Conservation (phyloP, 2,329 filamentous ascomycete species). For the Lecanosticta acicola region DNA sequence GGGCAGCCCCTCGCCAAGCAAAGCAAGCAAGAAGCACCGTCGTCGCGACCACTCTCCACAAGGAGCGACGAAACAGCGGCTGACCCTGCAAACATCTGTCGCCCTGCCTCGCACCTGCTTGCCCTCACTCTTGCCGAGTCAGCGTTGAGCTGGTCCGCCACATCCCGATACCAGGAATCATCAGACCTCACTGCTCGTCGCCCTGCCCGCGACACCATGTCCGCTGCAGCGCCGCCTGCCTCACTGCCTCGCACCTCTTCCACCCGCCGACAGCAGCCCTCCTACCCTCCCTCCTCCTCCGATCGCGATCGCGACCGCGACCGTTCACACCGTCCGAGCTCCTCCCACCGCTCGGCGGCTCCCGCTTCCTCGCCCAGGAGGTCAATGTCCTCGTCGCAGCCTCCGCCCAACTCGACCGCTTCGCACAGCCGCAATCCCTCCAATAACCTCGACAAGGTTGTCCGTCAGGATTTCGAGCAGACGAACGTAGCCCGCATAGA, state of each 20-base stretch:
- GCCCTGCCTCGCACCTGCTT: not conserved
- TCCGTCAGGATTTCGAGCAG: constrained; percentile 68
- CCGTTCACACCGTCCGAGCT: constrained; percentile 38
- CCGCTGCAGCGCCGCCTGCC: constrained; percentile 43
- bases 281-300: constrained; percentile 42
- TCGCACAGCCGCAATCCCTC: constrained; percentile 37
- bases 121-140: not conserved
- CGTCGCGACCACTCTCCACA: too few species aligned
- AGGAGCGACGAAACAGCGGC: too few species aligned
- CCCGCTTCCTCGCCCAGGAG: constrained; percentile 31
- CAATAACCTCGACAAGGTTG: constrained; percentile 48
- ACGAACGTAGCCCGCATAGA: constrained; percentile 56
- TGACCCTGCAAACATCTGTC: not conserved
- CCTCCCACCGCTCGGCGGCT: constrained; percentile 28
- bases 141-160: not conserved
- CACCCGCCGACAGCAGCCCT: constrained; percentile 41
- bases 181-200: not conserved
- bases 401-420: constrained; percentile 16
- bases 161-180: not conserved
- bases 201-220: constrained; percentile 24
- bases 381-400: constrained; percentile 34
- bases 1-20: too few species aligned
- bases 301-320: too few species aligned
- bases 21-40: too few species aligned
- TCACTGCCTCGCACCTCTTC: constrained; percentile 46